phyloP scores from a whole-genome alignment of 371 early-diverging fungal species.

The Apophysomyces sp. region DNA sequence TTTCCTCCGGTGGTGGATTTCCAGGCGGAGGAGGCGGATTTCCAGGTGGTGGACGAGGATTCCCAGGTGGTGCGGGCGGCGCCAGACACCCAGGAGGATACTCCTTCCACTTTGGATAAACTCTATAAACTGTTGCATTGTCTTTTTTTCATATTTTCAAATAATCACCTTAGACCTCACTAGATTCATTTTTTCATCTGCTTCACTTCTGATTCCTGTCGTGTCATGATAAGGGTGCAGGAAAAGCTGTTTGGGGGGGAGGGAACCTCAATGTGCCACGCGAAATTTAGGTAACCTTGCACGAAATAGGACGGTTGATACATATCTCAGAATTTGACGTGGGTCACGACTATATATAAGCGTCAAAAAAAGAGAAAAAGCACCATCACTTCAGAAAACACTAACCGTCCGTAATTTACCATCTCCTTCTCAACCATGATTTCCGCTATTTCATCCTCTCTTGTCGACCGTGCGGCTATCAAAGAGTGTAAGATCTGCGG shows the following conservation, averaged over 20 bases:
- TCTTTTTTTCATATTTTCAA: not conserved
- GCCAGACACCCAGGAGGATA: conserved; percentile 37
- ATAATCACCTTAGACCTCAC: not conserved
- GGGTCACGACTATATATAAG: not conserved
- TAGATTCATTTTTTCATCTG: not conserved
- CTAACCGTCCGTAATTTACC: not conserved
- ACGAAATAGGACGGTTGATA: conserved; percentile 4
- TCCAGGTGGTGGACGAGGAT: conserved; percentile 27
- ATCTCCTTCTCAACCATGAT: not conserved
- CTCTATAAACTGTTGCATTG: not conserved
- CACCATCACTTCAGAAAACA: not conserved
- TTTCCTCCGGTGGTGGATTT: conserved; percentile 24
- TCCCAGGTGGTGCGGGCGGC: conserved; percentile 40
- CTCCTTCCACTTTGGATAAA: conserved; percentile 55
- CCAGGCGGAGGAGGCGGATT: conserved; percentile 27
- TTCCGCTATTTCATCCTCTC: not conserved
- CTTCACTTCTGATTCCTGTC: not conserved
- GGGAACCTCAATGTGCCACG: not conserved
- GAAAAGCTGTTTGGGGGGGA: not conserved
- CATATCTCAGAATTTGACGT: conserved; percentile 2
- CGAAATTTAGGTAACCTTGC: not conserved
- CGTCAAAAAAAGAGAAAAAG: not conserved
- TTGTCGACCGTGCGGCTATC: not conserved
- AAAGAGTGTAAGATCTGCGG: not conserved
- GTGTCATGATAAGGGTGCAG: not conserved